Evolutionary conservation across 352 stramenopile species (phyloP), one percentile per base, ranked within the genome.

Genomic region (Globisporangium radiosum): DNA sequence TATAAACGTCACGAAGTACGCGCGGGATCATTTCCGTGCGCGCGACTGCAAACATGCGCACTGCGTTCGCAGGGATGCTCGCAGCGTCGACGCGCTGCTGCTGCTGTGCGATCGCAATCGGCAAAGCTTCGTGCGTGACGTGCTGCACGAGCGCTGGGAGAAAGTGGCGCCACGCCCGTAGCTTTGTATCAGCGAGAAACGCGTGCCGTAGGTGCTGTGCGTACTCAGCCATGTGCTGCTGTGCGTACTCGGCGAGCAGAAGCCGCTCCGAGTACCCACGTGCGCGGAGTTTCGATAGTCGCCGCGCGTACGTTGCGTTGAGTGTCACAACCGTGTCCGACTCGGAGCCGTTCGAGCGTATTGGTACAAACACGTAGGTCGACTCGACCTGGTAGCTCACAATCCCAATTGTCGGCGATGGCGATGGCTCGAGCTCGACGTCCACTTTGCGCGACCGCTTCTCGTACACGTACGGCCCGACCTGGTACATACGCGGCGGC

Each of bases 391-490:
- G 57, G 57, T 92, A 92, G 43, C 68, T 76, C 60, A 88, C 79
- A 8, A 59, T 68, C 15, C 62, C 67, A 42, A 73, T 87, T 25
- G 47, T n/a, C 55, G 15, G 40, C 11, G 36, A 49, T 15, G 59
- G 62, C 5, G 54, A 50, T 42, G 62, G 52, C 51, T 71, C 39
- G 56, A 84, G 70, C 47, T 54, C 54, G 14, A 92, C 77, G 57
- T 85, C 71, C 38, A 85, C 47, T 59, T 92, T 92, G 19, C 64
- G 57, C 10, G 76, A 74, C 5, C 56, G 64, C 66, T 88, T 85
- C 60, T 80, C 71, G 76, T 92, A 92, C 43, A 64, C 70, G 58
- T 89, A 90, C 15, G 79, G 80, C 1, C 82, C 82, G 33, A 90
- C 54, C 63, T 92, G 71, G 17, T 76, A 33, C 4, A 90, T 56